A percentile compares a stretch with the other conserved stretches of the same genome.
Conservation (phyloP, 73 alveolate genomes). For the Stentor roeselii region DNA sequence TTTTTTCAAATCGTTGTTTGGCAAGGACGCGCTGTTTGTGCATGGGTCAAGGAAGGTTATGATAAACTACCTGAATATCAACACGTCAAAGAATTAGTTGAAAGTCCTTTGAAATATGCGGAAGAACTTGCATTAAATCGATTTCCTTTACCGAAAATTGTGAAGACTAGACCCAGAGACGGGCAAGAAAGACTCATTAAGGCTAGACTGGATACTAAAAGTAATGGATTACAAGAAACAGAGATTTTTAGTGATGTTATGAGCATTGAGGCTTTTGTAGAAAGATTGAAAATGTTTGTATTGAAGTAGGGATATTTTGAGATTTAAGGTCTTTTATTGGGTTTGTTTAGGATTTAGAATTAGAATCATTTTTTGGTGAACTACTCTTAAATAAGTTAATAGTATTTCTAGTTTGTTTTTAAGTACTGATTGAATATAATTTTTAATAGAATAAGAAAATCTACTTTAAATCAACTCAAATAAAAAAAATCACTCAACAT, state of each 20-base stretch:
- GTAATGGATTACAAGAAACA: too few relatives aligned
- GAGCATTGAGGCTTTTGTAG: too few relatives aligned
- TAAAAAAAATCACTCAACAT: background rate
- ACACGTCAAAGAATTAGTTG: constrained; percentile 74
- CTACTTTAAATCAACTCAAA: background rate
- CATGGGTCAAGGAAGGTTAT: constrained; percentile 89
- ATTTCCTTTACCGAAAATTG: constrained; percentile 87
- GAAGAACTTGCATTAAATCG: constrained; percentile 73
- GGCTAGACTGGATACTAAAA: constrained; percentile 75
- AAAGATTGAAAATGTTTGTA: too few relatives aligned
- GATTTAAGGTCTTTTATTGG: too few relatives aligned
- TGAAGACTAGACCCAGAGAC: constrained; percentile 75
- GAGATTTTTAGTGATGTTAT: too few relatives aligned
- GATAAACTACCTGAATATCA: constrained; percentile 80
- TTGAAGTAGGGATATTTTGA: too few relatives aligned
- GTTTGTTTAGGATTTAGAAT: background rate
- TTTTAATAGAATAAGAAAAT: background rate
- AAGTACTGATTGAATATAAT: background rate
- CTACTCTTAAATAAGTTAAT: background rate
- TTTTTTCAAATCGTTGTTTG: constrained; percentile 92
- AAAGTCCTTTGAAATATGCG: constrained; percentile 90
- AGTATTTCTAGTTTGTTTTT: background rate
- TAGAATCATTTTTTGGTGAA: background rate
- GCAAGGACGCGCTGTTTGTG: constrained; percentile 87
- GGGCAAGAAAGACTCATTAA: constrained; percentile 81